Evolutionary conservation across 768 basidiomycete genomes (phyloP), one percentile per base, ranked within the genome.

Genomic region (Russula earlei): DNA sequence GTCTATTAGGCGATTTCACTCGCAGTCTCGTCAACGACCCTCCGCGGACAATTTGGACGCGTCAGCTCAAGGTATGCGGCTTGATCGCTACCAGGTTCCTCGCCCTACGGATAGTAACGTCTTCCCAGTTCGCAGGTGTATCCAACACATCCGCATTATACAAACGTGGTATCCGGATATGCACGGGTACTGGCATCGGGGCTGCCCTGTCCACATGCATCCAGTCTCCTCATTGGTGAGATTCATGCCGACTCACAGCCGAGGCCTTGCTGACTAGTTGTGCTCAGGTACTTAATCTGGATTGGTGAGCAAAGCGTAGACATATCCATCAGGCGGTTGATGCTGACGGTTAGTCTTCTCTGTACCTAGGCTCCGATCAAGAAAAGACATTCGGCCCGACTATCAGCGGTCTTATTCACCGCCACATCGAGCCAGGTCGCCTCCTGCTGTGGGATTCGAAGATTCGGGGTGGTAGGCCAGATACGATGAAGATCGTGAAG

Each of bases 151-250:
- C 74, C 7, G 67, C 67, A 12, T 58, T 75, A 34, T 75, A 75
- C 67, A 73, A 68, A 55, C 67, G 73, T n/a, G 74, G 74, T 20
- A 66, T 75, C 38, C 74, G 74, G 25, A 67, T 75, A 29, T 75
- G 74, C 63, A 75, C 74, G 1, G 74, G 74, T 12, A 75, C 74
- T 1, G 74, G 74, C 19, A 66, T 75, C 31, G 74, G 74, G n/a
- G 72, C 74, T 33, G 72, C 71, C 5, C 65, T 75, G 14, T 73
- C 74, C 9, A 75, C 74, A 15, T 75, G 73, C 56, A 59, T 75
- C 31, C 74, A 75, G 63, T 68, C 67, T 31, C 69, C 70, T 38
- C 40, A 70, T 56, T 71, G 70, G 70, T 69, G 55, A 67, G 69
- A 56, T 46, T 55, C 42, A n/a, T n/a, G 20, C 31, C 34, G 5